Percentiles rank a stretch among this genome's conserved stretches.
These are phyloP conservation scores for Lojkania enalia DNA, from an alignment of 2,329 filamentous ascomycete species.

Conservation along the genomic window DNA sequence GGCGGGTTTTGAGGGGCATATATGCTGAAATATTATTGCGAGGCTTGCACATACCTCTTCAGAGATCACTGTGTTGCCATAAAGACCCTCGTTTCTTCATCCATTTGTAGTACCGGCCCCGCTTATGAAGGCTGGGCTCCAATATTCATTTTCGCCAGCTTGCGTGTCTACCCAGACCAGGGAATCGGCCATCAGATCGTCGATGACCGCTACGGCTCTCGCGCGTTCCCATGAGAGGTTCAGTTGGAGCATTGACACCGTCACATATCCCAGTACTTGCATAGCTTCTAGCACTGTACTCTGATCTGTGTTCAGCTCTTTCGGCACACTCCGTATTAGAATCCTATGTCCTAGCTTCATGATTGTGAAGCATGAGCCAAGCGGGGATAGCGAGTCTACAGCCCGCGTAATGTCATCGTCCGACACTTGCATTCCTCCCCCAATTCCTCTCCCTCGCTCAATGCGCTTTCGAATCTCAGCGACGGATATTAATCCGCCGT, in stretches of 20 bases:
- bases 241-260: slow-evolving; percentile 80
- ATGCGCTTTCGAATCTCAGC: slow-evolving; percentile 78
- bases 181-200: slow-evolving; percentile 85
- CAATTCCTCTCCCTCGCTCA: slow-evolving; percentile 72
- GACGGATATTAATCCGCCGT: slow-evolving; percentile 87
- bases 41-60: no score
- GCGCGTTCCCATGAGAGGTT: slow-evolving; percentile 87
- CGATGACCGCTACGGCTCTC: slow-evolving; percentile 83
- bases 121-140: slow-evolving; percentile 78
- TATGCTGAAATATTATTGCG: no score
- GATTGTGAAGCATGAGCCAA: slow-evolving; percentile 86
- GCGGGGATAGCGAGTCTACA: slow-evolving; percentile 80
- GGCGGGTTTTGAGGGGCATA: no score
- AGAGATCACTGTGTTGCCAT: no score
- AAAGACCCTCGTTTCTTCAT: no score
- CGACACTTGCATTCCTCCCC: slow-evolving; percentile 72
- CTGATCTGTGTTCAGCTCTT: slow-evolving; percentile 94
- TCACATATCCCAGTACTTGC: slow-evolving; percentile 87
- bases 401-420: slow-evolving; percentile 93
- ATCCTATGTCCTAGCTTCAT: slow-evolving; percentile 80
- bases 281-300: slow-evolving; percentile 88
- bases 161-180: slow-evolving; percentile 95
- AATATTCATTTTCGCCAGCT: slow-evolving; percentile 86
- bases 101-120: slow-evolving; percentile 13
- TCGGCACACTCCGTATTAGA: slow-evolving; percentile 90